Conservation (phyloP, 306 rosid species). For the Arachis stenosperma region DNA sequence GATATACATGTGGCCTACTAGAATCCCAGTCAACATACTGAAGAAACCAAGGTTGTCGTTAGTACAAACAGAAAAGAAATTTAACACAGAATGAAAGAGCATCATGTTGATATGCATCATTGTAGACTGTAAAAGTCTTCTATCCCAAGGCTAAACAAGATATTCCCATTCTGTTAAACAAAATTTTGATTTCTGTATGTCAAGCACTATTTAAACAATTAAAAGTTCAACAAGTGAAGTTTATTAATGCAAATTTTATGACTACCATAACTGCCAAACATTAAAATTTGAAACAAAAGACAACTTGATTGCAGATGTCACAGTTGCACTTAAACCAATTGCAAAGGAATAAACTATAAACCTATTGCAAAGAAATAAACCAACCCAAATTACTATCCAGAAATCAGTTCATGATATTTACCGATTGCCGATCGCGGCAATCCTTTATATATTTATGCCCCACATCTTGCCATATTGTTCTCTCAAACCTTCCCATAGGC, state of each 20-base stretch:
- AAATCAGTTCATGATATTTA: conserved; percentile 40
- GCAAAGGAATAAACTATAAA: neutral
- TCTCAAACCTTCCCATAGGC: conserved; percentile 56
- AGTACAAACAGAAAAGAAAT: conserved; percentile 10
- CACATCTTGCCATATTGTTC: conserved; percentile 51
- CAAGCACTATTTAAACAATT: neutral
- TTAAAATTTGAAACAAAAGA: neutral
- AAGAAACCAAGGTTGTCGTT: conserved; percentile 31
- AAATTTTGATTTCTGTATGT: neutral
- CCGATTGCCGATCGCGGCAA: conserved; percentile 52
- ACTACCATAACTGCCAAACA: neutral
- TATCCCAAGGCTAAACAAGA: neutral
- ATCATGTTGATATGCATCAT: neutral
- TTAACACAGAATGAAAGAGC: neutral
- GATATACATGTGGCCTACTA: conserved; percentile 51
- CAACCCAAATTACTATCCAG: neutral
- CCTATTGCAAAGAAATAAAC: neutral
- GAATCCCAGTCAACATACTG: conserved; percentile 74
- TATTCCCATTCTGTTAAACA: neutral
- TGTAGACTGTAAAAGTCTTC: neutral
- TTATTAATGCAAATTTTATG: neutral
- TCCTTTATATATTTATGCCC: conserved; percentile 18
- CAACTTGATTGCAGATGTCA: neutral
- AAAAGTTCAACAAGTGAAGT: neutral
- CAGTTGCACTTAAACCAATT: neutral